Evolutionary conservation across 345 rosid species (phyloP).

Genomic region (Lumnitzera racemosa): DNA sequence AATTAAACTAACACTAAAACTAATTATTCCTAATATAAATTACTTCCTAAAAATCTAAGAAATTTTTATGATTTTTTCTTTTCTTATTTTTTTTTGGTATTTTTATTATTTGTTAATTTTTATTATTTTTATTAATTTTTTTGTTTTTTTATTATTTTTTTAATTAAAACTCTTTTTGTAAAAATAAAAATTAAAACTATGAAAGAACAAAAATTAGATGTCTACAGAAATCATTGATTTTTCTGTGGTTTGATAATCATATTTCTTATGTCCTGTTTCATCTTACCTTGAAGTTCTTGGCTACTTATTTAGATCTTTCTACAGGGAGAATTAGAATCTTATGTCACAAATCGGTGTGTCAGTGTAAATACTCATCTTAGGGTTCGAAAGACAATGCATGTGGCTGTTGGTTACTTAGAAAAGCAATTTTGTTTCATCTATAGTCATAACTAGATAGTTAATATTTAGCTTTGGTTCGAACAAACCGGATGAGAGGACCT

Average conservation of each 20-base stretch:
- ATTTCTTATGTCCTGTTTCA: neutral
- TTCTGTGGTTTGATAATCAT: neutral
- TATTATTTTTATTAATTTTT: too few species aligned
- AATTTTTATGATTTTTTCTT: too few species aligned
- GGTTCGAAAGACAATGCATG: slow-evolving; percentile 42
- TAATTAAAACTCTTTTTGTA: too few species aligned
- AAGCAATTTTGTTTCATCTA: neutral
- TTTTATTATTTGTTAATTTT: too few species aligned
- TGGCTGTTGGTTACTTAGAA: neutral
- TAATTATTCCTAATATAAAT: too few species aligned
- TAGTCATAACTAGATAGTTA: neutral
- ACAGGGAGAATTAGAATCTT: slow-evolving; percentile 88
- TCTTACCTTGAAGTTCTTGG: neutral
- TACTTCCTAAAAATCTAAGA: too few species aligned
- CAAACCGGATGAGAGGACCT: slow-evolving; percentile 99
- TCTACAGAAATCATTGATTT: too few species aligned
- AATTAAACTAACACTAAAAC: too few species aligned
- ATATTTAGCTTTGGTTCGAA: slow-evolving; percentile 33
- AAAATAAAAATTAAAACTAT: too few species aligned
- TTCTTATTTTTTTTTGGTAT: too few species aligned
- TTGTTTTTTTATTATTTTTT: too few species aligned
- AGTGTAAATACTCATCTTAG: slow-evolving; percentile 95
- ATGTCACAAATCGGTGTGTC: slow-evolving; percentile 95
- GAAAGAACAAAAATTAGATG: too few species aligned
- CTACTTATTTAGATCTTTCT: slow-evolving; percentile 3